Percentiles rank a stretch among this genome's conserved stretches.
Evolutionary conservation across 2,329 filamentous ascomycete genomes (phyloP).

Genomic region (Epicoccum sorghinum): DNA sequence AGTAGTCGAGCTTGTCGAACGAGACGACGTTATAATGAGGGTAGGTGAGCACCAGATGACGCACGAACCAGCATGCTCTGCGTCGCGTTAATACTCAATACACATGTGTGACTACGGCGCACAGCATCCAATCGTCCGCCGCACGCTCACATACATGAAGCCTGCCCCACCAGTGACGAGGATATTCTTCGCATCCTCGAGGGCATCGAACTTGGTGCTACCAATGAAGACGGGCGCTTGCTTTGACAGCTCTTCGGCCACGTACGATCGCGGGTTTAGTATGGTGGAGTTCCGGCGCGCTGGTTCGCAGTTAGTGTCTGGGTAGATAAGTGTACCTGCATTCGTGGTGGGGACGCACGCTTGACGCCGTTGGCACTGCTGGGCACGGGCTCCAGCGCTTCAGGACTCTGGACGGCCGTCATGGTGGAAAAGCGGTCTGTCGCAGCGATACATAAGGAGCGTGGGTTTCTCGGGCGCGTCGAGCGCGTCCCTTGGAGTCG

Average conservation of each 20-base stretch:
- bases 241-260: conserved; percentile 71
- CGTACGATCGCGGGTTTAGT: conserved; percentile 50
- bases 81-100: conserved; percentile 20
- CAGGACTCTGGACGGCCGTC: conserved; percentile 36
- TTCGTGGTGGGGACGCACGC: conserved; percentile 28
- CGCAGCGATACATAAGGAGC: conserved; percentile 3
- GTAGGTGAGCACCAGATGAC: conserved; percentile 77
- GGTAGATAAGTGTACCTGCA: conserved; percentile 1
- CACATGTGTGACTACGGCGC: conserved; percentile 7
- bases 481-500: background rate
- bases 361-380: conserved; percentile 31
- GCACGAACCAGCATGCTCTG: conserved; percentile 82
- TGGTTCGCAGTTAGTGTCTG: conserved; percentile 22
- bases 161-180: conserved; percentile 84
- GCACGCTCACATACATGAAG: conserved; percentile 70
- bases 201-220: conserved; percentile 71
- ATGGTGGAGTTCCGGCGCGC: conserved; percentile 46
- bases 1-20: conserved; percentile 86
- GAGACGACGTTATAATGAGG: conserved; percentile 79
- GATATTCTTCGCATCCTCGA: conserved; percentile 75
- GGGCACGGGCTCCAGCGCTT: conserved; percentile 14
- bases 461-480: background rate
- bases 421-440: conserved; percentile 18
- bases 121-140: conserved; percentile 4
- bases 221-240: conserved; percentile 73